Base-by-base conservation (phyloP, 2,329 filamentous ascomycete species). In the Bipolaris oryzae region DNA sequence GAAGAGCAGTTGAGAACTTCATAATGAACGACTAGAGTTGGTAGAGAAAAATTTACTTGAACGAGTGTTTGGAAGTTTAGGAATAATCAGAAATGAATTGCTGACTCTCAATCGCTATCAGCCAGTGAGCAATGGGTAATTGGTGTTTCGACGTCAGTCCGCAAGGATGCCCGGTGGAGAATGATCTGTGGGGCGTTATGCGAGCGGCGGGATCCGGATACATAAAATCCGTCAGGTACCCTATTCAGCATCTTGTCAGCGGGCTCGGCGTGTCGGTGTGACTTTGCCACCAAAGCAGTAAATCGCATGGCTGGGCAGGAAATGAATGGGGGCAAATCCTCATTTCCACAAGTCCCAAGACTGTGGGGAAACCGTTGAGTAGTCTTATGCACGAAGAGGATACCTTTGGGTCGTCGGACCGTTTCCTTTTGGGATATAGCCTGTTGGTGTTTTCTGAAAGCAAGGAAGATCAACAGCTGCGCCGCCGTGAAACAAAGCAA, bases 1-100 rank as follows among this genome's bases (percentile, higher is more conserved):
- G 31, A 42, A 68, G 33, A 7, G 52, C 41, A 39, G 48, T 42
- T 11, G 50, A 56, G 16, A 63, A 49, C 39, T 59, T 69, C 66
- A 69, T 69, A 23, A 43, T 45, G 55, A 50, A 42, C 23, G 51
- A 34, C 34, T 42, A 43, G 20, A 34, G 21, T 41, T n/a, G 34
- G 33, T 41, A 43, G 31, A 35, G 15, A 43, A 54, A 21, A 35
- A 18, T 38, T 16, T 5, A 35, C 16, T 25, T 28, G 50, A 43
- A 41, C 16, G 25, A 21, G 16, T 11, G 37, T 33, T 18, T 16
- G 23, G 42, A 16, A 20, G 16, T 45, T 20, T 20, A 21, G 28
- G 5, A 20, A 15, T 33, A 33, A 20, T 33, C 16, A 20, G 20
- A 33, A 9, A 45, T 45, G 28, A 1, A 18, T 25, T 6, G 5